Conservation (phyloP, 2,329 filamentous ascomycete species). For the Sclerotinia borealis region DNA sequence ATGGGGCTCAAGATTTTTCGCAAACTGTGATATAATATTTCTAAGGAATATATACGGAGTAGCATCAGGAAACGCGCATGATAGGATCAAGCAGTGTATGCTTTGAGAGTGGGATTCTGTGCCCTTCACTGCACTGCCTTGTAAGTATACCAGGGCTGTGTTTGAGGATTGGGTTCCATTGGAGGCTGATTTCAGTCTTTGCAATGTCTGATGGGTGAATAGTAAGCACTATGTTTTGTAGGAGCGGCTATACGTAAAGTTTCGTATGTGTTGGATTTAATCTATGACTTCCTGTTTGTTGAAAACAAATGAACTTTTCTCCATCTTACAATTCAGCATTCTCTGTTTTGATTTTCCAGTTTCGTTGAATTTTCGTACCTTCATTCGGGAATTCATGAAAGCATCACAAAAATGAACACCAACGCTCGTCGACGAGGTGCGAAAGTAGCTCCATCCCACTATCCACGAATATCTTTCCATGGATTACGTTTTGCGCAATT, state of each 20-base stretch:
- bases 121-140: too few species aligned
- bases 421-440: constrained; percentile 7
- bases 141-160: not conserved
- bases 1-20: not conserved
- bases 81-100: not conserved
- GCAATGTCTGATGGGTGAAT: not conserved
- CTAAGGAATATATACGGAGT: not conserved
- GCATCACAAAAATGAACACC: not conserved
- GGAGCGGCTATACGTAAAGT: constrained; percentile 1
- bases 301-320: not conserved
- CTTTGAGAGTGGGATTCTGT: not conserved
- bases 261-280: not conserved
- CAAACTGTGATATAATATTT: not conserved
- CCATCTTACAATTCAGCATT: not conserved
- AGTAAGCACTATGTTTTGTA: not conserved
- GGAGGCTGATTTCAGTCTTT: not conserved
- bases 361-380: not conserved
- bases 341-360: not conserved
- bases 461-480: constrained; percentile 28
- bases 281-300: constrained; percentile 11
- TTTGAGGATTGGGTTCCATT: not conserved
- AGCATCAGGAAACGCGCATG: not conserved
- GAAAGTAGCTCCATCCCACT: constrained; percentile 25
- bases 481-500: constrained; percentile 25
- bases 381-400: not conserved